Percentiles rank a stretch among this genome's conserved stretches.
phyloP scores from a whole-genome alignment of 2,329 filamentous ascomycete species.

The Epichloe baconii region DNA sequence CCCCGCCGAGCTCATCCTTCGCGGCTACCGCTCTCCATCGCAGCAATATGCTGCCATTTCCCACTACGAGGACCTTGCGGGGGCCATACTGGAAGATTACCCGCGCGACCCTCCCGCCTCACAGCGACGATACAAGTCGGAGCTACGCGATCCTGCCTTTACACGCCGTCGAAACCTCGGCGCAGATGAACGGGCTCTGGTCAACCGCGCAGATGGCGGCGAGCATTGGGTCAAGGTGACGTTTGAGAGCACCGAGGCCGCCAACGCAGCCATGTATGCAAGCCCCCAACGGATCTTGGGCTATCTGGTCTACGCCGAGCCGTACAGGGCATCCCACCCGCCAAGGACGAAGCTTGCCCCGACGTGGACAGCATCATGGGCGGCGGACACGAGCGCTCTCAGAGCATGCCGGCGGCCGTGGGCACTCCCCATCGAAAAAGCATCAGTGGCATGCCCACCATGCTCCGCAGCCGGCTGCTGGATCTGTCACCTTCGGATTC shows the following conservation, averaged over 20 bases:
- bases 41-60: constrained; percentile 78
- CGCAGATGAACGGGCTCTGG: constrained; percentile 60
- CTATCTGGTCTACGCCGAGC: constrained; percentile 57
- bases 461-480: constrained; percentile 25
- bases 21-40: constrained; percentile 56
- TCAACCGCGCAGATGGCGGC: constrained; percentile 70
- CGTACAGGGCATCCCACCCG: constrained; percentile 53
- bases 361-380: constrained; percentile 30
- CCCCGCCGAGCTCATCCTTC: constrained; percentile 66
- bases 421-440: constrained; percentile 16
- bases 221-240: constrained; percentile 87
- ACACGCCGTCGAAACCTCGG: constrained; percentile 53
- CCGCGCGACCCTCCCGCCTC: constrained; percentile 67
- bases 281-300: constrained; percentile 63
- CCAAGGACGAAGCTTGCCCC: constrained; percentile 49
- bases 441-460: constrained; percentile 18
- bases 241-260: constrained; percentile 61
- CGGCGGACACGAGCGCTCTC: constrained; percentile 19
- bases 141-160: constrained; percentile 60
- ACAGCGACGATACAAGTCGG: constrained; percentile 56
- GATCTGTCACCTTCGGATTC: constrained; percentile 31
- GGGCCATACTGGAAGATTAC: constrained; percentile 86
- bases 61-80: constrained; percentile 78
- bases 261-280: constrained; percentile 53
- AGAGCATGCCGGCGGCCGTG: constrained; percentile 21